Base-by-base conservation (phyloP, 495 filamentous ascomycete species). In the Amniculicola lignicola region DNA sequence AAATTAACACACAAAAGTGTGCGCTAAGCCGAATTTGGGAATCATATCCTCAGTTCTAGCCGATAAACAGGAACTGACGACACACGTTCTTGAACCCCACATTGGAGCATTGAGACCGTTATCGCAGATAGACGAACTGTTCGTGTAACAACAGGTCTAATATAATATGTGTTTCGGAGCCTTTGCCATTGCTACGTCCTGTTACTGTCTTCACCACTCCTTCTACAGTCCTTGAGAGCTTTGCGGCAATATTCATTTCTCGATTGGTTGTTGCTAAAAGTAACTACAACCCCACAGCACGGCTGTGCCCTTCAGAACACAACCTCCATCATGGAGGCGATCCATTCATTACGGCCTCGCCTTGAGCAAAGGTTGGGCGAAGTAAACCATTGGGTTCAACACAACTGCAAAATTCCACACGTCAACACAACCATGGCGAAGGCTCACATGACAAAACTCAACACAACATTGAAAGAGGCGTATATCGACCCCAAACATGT, bases 311-410 rank as follows among this genome's bases (percentile, higher is more conserved):
- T 21, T 35, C 14, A 5, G 5, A 5, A 21, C 24, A 4, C 24
- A 2, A 27, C 28, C 19, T 2, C n/a, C 14, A 18, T 18, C 16
- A 5, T 22, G 40, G 16, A 21, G 5, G 9, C 40, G 22, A 52
- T 52, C 19, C 19, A 19, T 4, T 15, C 42, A 1, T 12, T 42
- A 1, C 21, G n/a, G 9, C 41, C 33, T 23, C 28, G 24, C 6
- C 9, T 49, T 15, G 42, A 4, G 11, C 28, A 52, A 4, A 58
- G 35, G 6, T 49, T 69, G 42, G 58, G 61, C 23, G 40, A 59
- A 18, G 36, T 46, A n/a, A 53, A 59, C 42, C 38, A 43, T 18
- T 67, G 64, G 64, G 45, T 61, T 37, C 41, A 52, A 22, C 51
- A 56, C 19, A 46, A 53, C 14, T 66, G 61, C 48, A 35, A 36